These are phyloP conservation scores for Mitragyna speciosa DNA, from an alignment of 257 asterid species.

Conservation along the genomic window DNA sequence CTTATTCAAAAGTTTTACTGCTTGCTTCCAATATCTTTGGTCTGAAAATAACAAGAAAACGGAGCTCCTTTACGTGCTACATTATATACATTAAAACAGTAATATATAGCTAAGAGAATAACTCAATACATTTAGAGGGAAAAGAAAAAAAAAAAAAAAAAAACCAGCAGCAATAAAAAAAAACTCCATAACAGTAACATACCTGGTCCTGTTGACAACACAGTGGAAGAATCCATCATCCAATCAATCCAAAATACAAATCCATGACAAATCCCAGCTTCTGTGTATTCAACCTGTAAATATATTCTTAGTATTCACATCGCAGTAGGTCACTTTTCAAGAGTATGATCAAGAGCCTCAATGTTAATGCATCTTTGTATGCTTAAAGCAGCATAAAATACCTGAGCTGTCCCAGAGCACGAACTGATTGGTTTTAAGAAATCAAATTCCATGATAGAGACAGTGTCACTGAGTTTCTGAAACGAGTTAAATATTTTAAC, in stretches of 20 bases:
- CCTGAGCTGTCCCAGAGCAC: slow-evolving; percentile 78
- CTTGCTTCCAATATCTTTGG: slow-evolving; percentile 87
- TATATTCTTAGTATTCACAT: slow-evolving; percentile 7
- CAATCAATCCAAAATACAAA: slow-evolving; percentile 92
- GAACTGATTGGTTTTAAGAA: slow-evolving; percentile 58
- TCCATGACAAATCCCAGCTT: slow-evolving; percentile 77
- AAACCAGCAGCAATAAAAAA: no score
- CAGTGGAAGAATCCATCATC: slow-evolving; percentile 53
- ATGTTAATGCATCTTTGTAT: slow-evolving; percentile 1
- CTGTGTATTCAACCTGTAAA: slow-evolving; percentile 57
- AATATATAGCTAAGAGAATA: neutral
- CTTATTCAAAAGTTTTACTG: slow-evolving; percentile 64
- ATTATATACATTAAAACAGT: neutral
- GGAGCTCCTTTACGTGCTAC: neutral
- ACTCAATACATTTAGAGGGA: neutral
- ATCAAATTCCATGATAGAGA: slow-evolving; percentile 77
- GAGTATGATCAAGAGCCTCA: neutral
- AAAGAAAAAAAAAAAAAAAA: neutral
- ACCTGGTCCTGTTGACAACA: slow-evolving; percentile 88
- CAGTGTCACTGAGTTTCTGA: slow-evolving; percentile 67
- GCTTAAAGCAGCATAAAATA: slow-evolving; percentile 22
- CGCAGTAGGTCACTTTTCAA: neutral
- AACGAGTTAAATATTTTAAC: slow-evolving; percentile 2
- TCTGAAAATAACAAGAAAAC: slow-evolving; percentile 37
- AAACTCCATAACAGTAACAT: neutral